Evolutionary conservation across 306 rosid species (phyloP).

Genomic region (Casuarina glauca): DNA sequence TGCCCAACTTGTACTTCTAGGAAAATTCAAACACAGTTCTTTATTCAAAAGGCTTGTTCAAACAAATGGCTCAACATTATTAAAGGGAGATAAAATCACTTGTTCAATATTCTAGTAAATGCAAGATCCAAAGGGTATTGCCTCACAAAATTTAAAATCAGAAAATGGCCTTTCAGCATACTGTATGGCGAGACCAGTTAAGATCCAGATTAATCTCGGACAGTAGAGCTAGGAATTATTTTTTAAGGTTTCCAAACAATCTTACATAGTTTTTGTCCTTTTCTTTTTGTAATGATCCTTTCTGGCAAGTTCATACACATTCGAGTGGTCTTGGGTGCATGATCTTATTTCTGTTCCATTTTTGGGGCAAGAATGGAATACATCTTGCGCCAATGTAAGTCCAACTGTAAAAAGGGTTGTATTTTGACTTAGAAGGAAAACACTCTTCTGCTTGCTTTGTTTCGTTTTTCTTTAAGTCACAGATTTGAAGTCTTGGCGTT

Average conservation of each 20-base stretch:
- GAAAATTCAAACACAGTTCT: conserved; percentile 43
- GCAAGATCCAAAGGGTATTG: too few relatives aligned
- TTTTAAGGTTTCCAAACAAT: neutral
- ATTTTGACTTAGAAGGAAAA: too few relatives aligned
- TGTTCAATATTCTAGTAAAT: conserved; percentile 10
- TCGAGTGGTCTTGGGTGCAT: neutral
- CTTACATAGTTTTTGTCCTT: neutral
- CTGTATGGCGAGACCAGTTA: neutral
- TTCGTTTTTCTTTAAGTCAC: neutral
- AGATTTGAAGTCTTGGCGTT: neutral
- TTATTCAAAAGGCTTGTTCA: neutral
- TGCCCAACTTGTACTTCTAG: conserved; percentile 21
- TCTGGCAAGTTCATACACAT: too few relatives aligned
- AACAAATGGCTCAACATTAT: conserved; percentile 17
- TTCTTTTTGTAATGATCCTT: neutral
- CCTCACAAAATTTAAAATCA: too few relatives aligned
- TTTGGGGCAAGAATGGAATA: neutral
- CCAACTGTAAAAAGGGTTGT: too few relatives aligned
- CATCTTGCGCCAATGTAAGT: too few relatives aligned
- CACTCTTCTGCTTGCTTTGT: neutral
- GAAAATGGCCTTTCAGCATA: too few relatives aligned
- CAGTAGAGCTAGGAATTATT: neutral
- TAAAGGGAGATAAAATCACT: neutral
- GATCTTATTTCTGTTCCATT: neutral
- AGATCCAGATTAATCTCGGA: neutral